These are phyloP conservation scores for Cupressus sempervirens DNA, from an alignment of 75 land plant species.

Conservation along the genomic window DNA sequence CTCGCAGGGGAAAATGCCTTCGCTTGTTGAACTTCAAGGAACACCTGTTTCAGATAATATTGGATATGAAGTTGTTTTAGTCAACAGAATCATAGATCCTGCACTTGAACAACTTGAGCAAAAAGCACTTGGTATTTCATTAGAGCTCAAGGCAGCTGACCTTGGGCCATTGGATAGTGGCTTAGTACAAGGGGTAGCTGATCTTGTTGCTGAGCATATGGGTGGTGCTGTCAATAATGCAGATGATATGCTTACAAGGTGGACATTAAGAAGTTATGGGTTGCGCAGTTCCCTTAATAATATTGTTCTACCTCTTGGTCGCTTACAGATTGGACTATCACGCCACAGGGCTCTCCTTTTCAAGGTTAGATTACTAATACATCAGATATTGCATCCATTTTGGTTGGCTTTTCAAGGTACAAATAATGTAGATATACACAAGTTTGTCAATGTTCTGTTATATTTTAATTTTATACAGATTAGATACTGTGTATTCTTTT, in stretches of 20 bases:
- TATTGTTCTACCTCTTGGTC: conserved; percentile 72
- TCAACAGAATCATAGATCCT: conserved; percentile 53
- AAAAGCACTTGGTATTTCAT: conserved; percentile 25
- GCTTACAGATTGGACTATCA: conserved; percentile 66
- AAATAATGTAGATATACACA: neutral
- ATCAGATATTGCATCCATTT: neutral
- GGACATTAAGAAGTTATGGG: conserved; percentile 47
- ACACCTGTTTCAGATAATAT: conserved; percentile 31
- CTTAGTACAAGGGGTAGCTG: conserved; percentile 69
- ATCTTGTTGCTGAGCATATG: conserved; percentile 69
- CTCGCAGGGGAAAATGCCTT: conserved; percentile 54
- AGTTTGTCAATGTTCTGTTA: neutral
- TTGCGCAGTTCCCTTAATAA: conserved; percentile 37
- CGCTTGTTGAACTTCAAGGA: conserved; percentile 65
- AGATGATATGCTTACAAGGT: conserved; percentile 53
- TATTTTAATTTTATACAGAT: neutral
- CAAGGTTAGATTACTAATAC: conserved; percentile 44
- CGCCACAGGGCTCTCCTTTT: conserved; percentile 85
- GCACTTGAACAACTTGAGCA: conserved; percentile 56
- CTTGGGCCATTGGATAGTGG: conserved; percentile 32
- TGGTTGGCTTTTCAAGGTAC: neutral
- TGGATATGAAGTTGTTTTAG: conserved; percentile 67
- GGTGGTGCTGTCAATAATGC: conserved; percentile 82
- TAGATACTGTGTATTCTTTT: neutral
- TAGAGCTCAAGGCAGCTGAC: conserved; percentile 22